Evolutionary conservation across 2,329 filamentous ascomycete species (phyloP), one percentile per base, ranked within the genome.

Genomic region (Fusarium pseudonygamai): DNA sequence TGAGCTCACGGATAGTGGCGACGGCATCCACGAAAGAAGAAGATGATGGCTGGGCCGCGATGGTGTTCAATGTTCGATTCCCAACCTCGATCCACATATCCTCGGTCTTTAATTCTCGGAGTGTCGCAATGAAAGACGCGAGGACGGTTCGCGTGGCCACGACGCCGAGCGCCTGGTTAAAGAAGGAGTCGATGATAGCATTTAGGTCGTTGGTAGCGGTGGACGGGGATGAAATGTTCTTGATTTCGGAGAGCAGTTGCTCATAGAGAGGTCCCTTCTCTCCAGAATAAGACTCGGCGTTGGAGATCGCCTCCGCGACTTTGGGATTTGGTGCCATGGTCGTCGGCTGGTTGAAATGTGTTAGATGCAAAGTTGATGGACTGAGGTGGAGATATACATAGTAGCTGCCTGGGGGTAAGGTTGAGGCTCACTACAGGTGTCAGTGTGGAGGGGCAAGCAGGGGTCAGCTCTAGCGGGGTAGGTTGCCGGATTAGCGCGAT

Each of bases 1-100:
- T 87, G 60, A 95, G 89, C 79, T 96, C 91, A 73, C 95, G 93
- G 60, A 98, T 87, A 49, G 90, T 86, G 11, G 93, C 93, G 77
- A 93, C 91, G 82, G 97, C 94, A 81, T 98, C 95, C 82, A 96
- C 91, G 78, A 94, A 96, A 36, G 80, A 93, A 83, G 83, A 96
- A 37, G 80, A 93, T 83, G 83, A 92, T 34, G 80, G 90, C 84
- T 81, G 92, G 83, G 80, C 87, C 81, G 83, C 79, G 58, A 98
- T 88, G 47, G 90, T 85, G 57, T 87, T 84, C 46, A 97, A 88
- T n/a, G 93, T 89, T 79, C 93, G 90, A 77, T 89, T 87, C 76
- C 93, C 95, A 52, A 95, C 92, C 73, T 91, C 89, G 77, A 97
- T 92, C 83, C 92, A 92, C 70, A 92, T 85, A 67, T 93, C 89